A percentile compares a stretch with the other conserved stretches of the same genome.
Evolutionary conservation across 176 grass and related monocot species (phyloP).

Genomic region (Melocanna baccifera): DNA sequence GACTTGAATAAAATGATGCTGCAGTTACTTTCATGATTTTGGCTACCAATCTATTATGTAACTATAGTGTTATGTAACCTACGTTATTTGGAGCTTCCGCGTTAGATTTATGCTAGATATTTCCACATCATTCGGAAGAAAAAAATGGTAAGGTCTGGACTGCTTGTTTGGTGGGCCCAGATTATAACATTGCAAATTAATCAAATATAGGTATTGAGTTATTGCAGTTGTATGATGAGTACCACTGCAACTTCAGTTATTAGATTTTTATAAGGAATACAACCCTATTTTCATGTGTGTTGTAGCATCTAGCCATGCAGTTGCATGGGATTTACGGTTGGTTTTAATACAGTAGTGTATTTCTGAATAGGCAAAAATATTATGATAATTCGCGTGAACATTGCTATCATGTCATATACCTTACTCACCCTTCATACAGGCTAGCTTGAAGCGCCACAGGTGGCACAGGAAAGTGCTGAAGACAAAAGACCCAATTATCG

Average conservation of each 20-base stretch:
- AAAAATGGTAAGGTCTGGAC: neutral
- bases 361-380: constrained; percentile 10
- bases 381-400: neutral
- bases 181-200: neutral
- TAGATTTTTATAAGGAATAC: neutral
- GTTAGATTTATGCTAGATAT: neutral
- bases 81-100: neutral
- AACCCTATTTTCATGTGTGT: neutral
- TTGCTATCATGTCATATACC: constrained; percentile 1
- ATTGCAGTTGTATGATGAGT: neutral
- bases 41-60: neutral
- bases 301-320: neutral
- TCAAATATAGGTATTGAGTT: neutral
- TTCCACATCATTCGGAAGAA: neutral
- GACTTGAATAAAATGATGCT: neutral
- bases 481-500: constrained; percentile 81
- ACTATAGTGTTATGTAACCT: neutral
- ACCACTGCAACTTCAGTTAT: neutral
- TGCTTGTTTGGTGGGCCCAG: neutral
- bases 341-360: neutral
- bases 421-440: constrained; percentile 21
- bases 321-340: neutral
- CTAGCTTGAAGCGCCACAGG: constrained; percentile 84
- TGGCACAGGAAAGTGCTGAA: constrained; percentile 96
- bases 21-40: neutral